Percentiles rank a stretch among this genome's conserved stretches.
Evolutionary conservation across 2,329 filamentous ascomycete species (phyloP).

Genomic region (Corniculantispora saksenae): DNA sequence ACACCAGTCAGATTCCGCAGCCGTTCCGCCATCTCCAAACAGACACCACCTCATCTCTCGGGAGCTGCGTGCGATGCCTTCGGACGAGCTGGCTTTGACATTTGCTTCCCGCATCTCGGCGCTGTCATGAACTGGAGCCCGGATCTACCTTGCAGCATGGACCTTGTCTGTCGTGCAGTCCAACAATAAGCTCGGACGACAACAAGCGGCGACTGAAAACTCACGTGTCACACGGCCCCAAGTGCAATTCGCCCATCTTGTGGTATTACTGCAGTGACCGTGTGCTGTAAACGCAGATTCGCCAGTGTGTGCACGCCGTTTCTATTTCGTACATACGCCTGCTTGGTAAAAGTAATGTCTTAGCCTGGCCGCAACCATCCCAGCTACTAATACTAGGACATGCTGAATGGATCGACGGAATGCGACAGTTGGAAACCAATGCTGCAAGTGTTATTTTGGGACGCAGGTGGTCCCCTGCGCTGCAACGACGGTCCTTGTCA

Average conservation of each 20-base stretch:
- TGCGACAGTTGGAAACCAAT: not conserved
- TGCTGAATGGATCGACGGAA: not conserved
- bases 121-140: not conserved
- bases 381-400: not conserved
- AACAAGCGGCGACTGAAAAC: not conserved
- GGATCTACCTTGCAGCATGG: constrained; percentile 9
- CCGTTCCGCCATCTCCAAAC: not conserved
- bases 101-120: not conserved
- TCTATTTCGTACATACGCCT: not conserved
- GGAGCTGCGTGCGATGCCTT: not conserved
- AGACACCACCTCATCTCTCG: not conserved
- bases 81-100: not conserved
- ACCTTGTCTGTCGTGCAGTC: not conserved
- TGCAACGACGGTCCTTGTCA: not conserved
- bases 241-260: not conserved
- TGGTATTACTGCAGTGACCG: not conserved
- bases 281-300: not conserved
- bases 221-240: not conserved
- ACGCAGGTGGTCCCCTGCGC: not conserved
- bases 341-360: not conserved
- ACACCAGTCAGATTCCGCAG: not conserved
- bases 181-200: not conserved
- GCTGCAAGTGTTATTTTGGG: not conserved
- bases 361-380: not conserved
- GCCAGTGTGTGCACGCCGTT: not conserved